Evolutionary conservation across 169 alveolate species (phyloP).

Genomic region (Cryptosporidium tyzzeri): DNA sequence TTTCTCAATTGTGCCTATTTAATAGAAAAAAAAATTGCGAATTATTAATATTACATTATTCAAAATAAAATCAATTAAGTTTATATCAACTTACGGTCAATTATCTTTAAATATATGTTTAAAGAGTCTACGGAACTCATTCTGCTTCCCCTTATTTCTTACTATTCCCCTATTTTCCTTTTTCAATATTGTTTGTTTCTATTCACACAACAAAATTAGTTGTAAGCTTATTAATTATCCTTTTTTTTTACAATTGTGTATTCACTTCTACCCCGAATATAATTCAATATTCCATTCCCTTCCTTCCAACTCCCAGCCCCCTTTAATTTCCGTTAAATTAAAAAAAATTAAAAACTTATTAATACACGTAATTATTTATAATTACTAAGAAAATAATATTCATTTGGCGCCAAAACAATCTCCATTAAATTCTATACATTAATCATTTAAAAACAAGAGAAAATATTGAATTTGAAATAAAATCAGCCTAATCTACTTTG

Average conservation of each 20-base stretch:
- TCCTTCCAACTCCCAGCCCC: background rate
- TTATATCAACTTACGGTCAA: slow-evolving; percentile 30
- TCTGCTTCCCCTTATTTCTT: too few relatives aligned
- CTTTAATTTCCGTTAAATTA: too few relatives aligned
- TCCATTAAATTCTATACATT: too few relatives aligned
- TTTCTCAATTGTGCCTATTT: slow-evolving; percentile 51
- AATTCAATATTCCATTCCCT: background rate
- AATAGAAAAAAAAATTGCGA: background rate
- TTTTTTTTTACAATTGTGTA: too few relatives aligned
- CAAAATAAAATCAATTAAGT: background rate
- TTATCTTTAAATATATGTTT: slow-evolving; percentile 45
- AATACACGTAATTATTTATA: background rate
- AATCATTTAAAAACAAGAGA: too few relatives aligned
- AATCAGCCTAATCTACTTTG: too few relatives aligned
- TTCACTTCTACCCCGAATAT: background rate
- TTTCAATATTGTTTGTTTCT: too few relatives aligned
- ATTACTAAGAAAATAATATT: background rate
- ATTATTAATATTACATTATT: background rate
- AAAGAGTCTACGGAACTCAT: slow-evolving; percentile 45
- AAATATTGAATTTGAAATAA: too few relatives aligned
- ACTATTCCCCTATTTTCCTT: too few relatives aligned
- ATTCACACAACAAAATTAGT: background rate
- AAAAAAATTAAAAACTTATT: too few relatives aligned
- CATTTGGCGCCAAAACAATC: background rate
- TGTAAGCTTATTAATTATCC: too few relatives aligned